A percentile compares a stretch with the other conserved stretches of the same genome.
Evolutionary conservation across 352 stramenopile species (phyloP).

Genomic region (Globisporangium paddicum): DNA sequence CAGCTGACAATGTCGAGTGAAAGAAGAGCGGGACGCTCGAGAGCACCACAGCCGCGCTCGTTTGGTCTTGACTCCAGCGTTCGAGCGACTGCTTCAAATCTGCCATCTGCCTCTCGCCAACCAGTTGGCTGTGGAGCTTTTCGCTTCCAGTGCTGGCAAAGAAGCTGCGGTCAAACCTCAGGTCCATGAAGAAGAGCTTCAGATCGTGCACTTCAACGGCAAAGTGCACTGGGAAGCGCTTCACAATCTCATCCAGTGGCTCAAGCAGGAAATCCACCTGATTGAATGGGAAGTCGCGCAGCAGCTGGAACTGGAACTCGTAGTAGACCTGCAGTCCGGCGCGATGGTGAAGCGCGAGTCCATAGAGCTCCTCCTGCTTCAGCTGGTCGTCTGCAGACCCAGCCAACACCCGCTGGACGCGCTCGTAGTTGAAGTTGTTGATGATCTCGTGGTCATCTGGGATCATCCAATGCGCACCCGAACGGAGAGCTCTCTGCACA

Average conservation of each 20-base stretch:
- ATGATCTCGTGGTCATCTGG: constrained; percentile 75
- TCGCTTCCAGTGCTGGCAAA: constrained; percentile 6
- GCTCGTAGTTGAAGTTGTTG: constrained; percentile 67
- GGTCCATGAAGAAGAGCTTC: constrained; percentile 61
- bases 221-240: constrained; percentile 35
- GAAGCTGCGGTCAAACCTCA: constrained; percentile 61
- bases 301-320: constrained; percentile 70
- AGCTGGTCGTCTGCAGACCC: neutral
- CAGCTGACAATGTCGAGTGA: constrained; percentile 43
- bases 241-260: constrained; percentile 29
- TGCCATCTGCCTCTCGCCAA: constrained; percentile 27
- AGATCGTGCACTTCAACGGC: constrained; percentile 32
- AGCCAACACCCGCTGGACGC: constrained; percentile 23
- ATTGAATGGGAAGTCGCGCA: constrained; percentile 31
- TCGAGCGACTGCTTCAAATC: constrained; percentile 14
- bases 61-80: constrained; percentile 13
- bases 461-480: constrained; percentile 74
- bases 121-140: constrained; percentile 14
- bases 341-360: constrained; percentile 45
- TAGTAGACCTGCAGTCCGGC: constrained; percentile 56
- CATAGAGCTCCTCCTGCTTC: constrained; percentile 21
- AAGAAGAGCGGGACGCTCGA: constrained; percentile 63
- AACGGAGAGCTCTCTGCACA: constrained; percentile 47
- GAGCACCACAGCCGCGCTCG: constrained; percentile 35
- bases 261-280: constrained; percentile 37